Conservation (phyloP, 345 rosid genomes). For the Syzygium aqueum region DNA sequence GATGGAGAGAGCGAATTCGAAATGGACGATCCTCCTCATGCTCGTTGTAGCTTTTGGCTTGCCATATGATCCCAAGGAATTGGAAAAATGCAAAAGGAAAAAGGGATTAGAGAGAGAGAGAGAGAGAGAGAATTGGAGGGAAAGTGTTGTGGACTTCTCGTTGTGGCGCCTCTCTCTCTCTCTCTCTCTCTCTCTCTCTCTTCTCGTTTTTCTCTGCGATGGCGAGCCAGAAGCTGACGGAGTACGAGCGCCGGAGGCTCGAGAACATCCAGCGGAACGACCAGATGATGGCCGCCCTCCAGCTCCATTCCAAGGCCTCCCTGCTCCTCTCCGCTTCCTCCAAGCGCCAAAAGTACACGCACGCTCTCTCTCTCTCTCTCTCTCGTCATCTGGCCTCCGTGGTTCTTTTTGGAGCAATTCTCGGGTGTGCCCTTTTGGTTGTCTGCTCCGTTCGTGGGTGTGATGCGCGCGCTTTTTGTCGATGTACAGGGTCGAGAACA, state of each 20-base stretch:
- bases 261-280: slow-evolving; percentile 73
- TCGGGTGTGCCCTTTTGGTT: too few relatives aligned
- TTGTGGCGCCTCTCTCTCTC: background rate
- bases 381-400: background rate
- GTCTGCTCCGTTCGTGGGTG: background rate
- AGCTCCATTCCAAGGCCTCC: slow-evolving; percentile 44
- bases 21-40: background rate
- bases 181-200: background rate
- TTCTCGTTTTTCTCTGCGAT: background rate
- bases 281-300: slow-evolving; percentile 70
- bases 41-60: background rate
- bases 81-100: background rate
- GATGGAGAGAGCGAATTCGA: background rate
- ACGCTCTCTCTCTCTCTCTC: background rate
- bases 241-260: slow-evolving; percentile 70
- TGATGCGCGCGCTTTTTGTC: background rate
- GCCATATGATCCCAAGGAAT: background rate
- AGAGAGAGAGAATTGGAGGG: background rate
- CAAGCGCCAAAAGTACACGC: slow-evolving; percentile 41
- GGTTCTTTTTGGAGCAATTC: background rate
- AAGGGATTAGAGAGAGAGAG: background rate
- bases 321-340: slow-evolving; percentile 46
- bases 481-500: slow-evolving; percentile 13
- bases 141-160: background rate
- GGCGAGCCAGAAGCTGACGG: slow-evolving; percentile 36